These are phyloP conservation scores for Penicillium brevicompactum DNA, from an alignment of 2,329 filamentous ascomycete genomes.

Conservation along the genomic window DNA sequence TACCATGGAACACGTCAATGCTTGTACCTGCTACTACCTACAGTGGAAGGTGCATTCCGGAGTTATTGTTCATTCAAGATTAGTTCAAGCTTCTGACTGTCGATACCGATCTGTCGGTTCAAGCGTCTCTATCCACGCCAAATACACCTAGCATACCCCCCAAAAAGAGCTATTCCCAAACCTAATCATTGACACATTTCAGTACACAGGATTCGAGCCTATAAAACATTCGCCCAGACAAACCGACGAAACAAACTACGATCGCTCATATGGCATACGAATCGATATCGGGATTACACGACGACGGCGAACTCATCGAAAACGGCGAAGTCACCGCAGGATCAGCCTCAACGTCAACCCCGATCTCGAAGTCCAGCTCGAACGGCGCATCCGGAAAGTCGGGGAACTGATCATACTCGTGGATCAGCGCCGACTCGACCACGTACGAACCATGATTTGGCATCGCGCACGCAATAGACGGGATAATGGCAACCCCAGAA, in stretches of 20 bases:
- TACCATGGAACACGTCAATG: neutral
- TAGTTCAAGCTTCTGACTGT: slow-evolving; percentile 3
- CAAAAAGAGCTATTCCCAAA: neutral
- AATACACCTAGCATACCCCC: neutral
- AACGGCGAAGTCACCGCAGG: slow-evolving; percentile 35
- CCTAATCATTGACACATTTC: neutral
- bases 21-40: slow-evolving; percentile 7
- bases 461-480: neutral
- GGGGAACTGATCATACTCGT: slow-evolving; percentile 34
- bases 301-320: slow-evolving; percentile 35
- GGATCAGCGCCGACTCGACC: slow-evolving; percentile 31
- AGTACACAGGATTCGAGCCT: neutral
- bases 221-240: neutral
- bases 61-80: slow-evolving; percentile 1
- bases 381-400: slow-evolving; percentile 25
- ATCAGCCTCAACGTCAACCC: neutral
- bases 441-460: slow-evolving; percentile 13
- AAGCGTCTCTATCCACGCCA: neutral
- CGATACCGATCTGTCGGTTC: neutral
- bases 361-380: slow-evolving; percentile 27
- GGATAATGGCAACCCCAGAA: neutral
- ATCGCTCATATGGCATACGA: slow-evolving; percentile 40
- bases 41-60: neutral
- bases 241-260: slow-evolving; percentile 19
- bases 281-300: slow-evolving; percentile 32